Conservation (phyloP, 192 early-diverging fungal species). For the Linnemannia zychae region DNA sequence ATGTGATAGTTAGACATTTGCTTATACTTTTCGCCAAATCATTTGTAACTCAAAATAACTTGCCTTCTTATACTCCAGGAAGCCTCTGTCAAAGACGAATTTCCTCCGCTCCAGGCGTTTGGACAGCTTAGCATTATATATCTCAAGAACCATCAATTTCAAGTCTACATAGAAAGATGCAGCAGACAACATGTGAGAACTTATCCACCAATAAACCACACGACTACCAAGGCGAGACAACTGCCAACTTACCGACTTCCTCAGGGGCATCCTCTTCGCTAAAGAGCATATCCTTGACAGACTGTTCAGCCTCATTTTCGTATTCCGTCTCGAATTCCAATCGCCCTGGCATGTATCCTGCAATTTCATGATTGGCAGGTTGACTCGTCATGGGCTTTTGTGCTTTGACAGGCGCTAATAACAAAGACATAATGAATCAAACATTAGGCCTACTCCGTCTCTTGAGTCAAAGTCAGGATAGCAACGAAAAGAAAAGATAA, state of each 20-base stretch:
- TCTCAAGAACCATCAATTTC: slow-evolving; percentile 89
- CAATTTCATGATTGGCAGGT: slow-evolving; percentile 96
- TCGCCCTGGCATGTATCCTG: slow-evolving; percentile 97
- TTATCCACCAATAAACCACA: too few relatives aligned
- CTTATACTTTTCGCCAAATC: too few relatives aligned
- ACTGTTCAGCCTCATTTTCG: slow-evolving; percentile 95
- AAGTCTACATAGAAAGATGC: slow-evolving; percentile 67
- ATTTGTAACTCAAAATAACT: neutral
- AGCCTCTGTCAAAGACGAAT: slow-evolving; percentile 89
- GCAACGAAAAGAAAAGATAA: slow-evolving; percentile 25
- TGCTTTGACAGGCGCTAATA: slow-evolving; percentile 39
- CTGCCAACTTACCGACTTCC: slow-evolving; percentile 73
- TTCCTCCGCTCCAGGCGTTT: slow-evolving; percentile 86
- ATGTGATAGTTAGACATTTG: neutral
- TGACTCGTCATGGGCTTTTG: slow-evolving; percentile 79
- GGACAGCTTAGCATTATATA: slow-evolving; percentile 92
- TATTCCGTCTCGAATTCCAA: slow-evolving; percentile 96
- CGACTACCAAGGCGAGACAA: too few relatives aligned
- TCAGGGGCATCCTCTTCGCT: slow-evolving; percentile 87
- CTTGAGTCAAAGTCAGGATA: neutral
- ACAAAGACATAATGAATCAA: neutral
- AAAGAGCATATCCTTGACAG: slow-evolving; percentile 96
- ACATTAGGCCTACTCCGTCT: neutral
- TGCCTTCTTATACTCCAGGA: slow-evolving; percentile 90
- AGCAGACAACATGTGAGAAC: too few relatives aligned